phyloP scores from a whole-genome alignment of 2,329 filamentous ascomycete species.

The Periconia sp. region DNA sequence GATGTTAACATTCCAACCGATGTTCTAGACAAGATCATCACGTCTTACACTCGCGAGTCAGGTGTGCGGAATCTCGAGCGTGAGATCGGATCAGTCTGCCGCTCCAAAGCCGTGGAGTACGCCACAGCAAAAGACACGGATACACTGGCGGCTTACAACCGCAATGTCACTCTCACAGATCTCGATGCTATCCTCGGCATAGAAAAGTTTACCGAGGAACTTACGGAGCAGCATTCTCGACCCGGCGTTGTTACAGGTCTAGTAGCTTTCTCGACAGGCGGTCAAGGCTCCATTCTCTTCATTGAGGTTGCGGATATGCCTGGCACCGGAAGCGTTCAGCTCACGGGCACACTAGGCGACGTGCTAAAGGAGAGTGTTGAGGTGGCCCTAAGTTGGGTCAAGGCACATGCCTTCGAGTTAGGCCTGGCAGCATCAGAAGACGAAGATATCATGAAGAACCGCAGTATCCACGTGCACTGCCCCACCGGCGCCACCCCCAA shows the following conservation, averaged over 20 bases:
- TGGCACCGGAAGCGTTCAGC: constrained; percentile 86
- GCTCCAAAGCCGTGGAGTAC: constrained; percentile 84
- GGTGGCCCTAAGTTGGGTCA: constrained; percentile 95
- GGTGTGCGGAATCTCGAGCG: constrained; percentile 96
- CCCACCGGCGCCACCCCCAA: constrained; percentile 95
- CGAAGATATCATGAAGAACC: constrained; percentile 94
- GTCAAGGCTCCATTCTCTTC: constrained; percentile 95
- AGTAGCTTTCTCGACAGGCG: constrained; percentile 90
- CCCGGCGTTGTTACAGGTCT: constrained; percentile 95
- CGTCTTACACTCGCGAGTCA: constrained; percentile 93
- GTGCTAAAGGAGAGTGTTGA: constrained; percentile 97
- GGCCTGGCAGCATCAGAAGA: constrained; percentile 80
- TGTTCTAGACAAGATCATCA: constrained; percentile 93
- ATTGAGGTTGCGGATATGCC: constrained; percentile 99
- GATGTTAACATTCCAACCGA: constrained; percentile 80
- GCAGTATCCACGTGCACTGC: constrained; percentile 95
- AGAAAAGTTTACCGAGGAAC: constrained; percentile 93
- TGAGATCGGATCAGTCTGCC: constrained; percentile 92
- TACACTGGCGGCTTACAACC: constrained; percentile 69
- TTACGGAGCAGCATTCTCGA: constrained; percentile 80
- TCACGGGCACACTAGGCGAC: constrained; percentile 94
- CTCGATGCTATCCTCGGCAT: constrained; percentile 91
- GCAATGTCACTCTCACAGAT: constrained; percentile 76
- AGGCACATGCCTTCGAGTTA: constrained; percentile 90
- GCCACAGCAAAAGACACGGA: constrained; percentile 84